phyloP scores from a whole-genome alignment of 1,139 yeast species.

The Hemisphaericaspora xylanilytica region DNA sequence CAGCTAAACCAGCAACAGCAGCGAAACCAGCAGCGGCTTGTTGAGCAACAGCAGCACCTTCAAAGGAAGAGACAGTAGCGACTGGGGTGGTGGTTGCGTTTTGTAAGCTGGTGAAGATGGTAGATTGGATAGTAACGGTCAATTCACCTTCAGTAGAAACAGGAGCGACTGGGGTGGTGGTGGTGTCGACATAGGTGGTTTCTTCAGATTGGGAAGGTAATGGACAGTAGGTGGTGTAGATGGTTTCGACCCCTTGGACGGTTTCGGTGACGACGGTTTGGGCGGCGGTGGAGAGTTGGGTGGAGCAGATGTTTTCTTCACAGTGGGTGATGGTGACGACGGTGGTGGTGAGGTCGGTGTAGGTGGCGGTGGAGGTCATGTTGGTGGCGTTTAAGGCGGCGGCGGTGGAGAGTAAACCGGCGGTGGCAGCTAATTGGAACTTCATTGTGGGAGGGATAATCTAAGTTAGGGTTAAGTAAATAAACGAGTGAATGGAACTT shows the following conservation, averaged over 20 bases:
- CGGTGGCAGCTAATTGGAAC: conserved; percentile 29
- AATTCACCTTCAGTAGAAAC: conserved; percentile 16
- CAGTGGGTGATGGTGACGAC: conserved; percentile 45
- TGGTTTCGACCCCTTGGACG: conserved; percentile 40
- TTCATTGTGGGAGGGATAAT: no score
- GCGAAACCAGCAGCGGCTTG: conserved; percentile 35
- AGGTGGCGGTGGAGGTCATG: conserved; percentile 30
- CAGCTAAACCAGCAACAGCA: conserved; percentile 47
- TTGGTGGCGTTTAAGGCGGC: conserved; percentile 20
- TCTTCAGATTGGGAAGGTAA: conserved; percentile 19
- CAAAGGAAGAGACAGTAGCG: conserved; percentile 25
- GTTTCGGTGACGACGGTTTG: conserved; percentile 40
- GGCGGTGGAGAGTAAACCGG: conserved; percentile 25
- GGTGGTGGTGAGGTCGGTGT: conserved; percentile 33
- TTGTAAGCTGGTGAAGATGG: conserved; percentile 25
- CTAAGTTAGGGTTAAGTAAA: no score
- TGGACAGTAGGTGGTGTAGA: conserved; percentile 52
- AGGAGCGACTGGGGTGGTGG: conserved; percentile 22
- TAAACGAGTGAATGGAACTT: conserved; percentile 13
- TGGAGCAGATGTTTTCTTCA: conserved; percentile 33
- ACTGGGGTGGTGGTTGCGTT: conserved; percentile 21
- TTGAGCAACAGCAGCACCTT: conserved; percentile 30
- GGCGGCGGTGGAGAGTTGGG: conserved; percentile 22
- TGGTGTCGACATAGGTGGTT: conserved; percentile 21
- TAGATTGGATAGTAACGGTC: conserved; percentile 28